These are phyloP conservation scores for Boletus bicolor DNA, from an alignment of 768 basidiomycete genomes.

Conservation along the genomic window DNA sequence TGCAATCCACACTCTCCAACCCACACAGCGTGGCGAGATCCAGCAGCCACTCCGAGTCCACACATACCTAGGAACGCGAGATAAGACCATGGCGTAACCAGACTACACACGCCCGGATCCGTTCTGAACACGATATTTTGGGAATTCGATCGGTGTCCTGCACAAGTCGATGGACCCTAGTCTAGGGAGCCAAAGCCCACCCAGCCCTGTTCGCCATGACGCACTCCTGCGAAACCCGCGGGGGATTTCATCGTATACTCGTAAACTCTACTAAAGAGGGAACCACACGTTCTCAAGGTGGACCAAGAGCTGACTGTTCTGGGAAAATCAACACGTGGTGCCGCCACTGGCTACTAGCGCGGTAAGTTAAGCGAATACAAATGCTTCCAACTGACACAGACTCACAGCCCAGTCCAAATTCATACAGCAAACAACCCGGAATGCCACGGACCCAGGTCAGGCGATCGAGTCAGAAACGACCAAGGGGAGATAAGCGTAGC, in stretches of 20 bases:
- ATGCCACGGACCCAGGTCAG: not conserved
- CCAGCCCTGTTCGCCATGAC: conserved; percentile 17
- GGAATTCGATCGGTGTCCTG: not conserved
- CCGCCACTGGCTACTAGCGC: not conserved
- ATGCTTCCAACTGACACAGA: conserved; percentile 1
- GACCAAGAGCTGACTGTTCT: conserved; percentile 10
- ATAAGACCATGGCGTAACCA: conserved; percentile 17
- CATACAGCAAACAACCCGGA: not conserved
- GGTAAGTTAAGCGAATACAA: conserved; percentile 20
- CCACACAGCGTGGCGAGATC: not conserved
- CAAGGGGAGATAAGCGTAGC: not conserved
- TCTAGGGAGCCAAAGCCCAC: not conserved
- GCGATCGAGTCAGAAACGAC: not conserved
- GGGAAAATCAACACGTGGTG: conserved; percentile 19
- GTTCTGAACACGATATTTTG: conserved; percentile 3
- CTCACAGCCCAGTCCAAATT: conserved; percentile 6
- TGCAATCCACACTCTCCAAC: not conserved
- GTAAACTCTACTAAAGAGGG: conserved; percentile 14
- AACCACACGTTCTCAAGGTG: conserved; percentile 16
- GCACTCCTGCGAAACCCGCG: conserved; percentile 24
- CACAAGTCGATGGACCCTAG: not conserved
- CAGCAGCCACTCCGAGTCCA: not conserved
- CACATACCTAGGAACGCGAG: not conserved
- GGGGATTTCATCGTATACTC: conserved; percentile 9
- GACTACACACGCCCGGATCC: not conserved